These are phyloP conservation scores for Cicer arietinum DNA, from an alignment of 306 rosid species.

Conservation along the genomic window DNA sequence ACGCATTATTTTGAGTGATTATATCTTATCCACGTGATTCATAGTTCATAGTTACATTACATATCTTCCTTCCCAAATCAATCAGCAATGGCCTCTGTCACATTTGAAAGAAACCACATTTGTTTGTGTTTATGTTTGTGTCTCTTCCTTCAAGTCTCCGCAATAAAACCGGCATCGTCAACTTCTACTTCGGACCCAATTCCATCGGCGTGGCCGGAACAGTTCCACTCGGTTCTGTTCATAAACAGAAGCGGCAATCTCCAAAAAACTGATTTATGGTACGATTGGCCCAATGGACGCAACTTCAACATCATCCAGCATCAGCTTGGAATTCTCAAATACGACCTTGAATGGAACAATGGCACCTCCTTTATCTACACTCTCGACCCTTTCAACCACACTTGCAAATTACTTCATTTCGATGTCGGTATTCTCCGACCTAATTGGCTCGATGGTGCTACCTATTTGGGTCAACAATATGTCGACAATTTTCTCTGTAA, in stretches of 20 bases:
- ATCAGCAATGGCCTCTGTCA: conserved; percentile 40
- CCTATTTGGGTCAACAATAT: conserved; percentile 66
- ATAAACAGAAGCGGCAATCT: conserved; percentile 62
- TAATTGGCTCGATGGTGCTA: conserved; percentile 84
- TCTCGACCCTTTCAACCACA: conserved; percentile 45
- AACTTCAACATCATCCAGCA: conserved; percentile 88
- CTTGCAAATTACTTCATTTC: conserved; percentile 54
- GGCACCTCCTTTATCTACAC: conserved; percentile 80
- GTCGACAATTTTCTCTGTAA: conserved; percentile 86
- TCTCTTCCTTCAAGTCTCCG: conserved; percentile 20
- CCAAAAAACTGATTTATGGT: conserved; percentile 77
- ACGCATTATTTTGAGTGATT: background rate
- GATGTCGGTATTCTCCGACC: conserved; percentile 89
- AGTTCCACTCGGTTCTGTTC: conserved; percentile 74
- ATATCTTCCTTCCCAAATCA: background rate
- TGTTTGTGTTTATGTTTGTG: background rate
- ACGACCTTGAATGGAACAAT: conserved; percentile 93
- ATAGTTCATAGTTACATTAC: background rate
- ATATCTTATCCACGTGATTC: background rate
- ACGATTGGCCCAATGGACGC: conserved; percentile 93
- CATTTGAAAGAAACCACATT: background rate
- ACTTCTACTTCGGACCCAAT: conserved; percentile 37
- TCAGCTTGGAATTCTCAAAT: conserved; percentile 62
- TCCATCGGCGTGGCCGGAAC: conserved; percentile 66
- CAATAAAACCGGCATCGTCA: background rate